Percentiles rank a stretch among this genome's conserved stretches.
phyloP scores from a whole-genome alignment of 768 basidiomycete genomes.

The Hypsizygus marmoreus region DNA sequence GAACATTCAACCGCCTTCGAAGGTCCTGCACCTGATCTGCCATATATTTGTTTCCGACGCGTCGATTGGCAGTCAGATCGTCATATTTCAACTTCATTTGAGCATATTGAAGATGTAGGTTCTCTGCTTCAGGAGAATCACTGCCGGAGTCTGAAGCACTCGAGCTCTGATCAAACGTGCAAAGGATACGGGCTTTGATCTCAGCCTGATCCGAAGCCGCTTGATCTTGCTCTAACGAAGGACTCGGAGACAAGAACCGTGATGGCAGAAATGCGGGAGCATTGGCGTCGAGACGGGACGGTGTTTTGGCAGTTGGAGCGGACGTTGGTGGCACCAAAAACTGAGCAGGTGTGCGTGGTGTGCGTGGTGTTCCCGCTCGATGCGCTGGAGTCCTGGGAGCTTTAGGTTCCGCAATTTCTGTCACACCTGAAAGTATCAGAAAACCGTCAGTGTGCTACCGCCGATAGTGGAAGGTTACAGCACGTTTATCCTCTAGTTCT shows the following conservation, averaged over 20 bases:
- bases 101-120: conserved; percentile 66
- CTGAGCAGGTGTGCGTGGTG: conserved; percentile 36
- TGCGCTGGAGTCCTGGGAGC: conserved; percentile 11
- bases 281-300: conserved; percentile 38
- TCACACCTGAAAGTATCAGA: conserved; percentile 2
- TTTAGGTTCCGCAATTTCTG: conserved; percentile 17
- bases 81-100: conserved; percentile 60
- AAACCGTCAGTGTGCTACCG: no score
- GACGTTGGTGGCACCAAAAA: conserved; percentile 26
- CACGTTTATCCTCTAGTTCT: conserved; percentile 51
- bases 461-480: no score
- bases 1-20: conserved; percentile 43
- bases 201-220: conserved; percentile 13
- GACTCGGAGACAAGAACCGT: conserved; percentile 2
- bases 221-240: conserved; percentile 12
- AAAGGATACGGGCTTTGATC: conserved; percentile 21
- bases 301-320: conserved; percentile 15
- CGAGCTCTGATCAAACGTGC: conserved; percentile 17
- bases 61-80: conserved; percentile 37
- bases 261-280: conserved; percentile 41
- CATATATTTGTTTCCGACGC: conserved; percentile 22
- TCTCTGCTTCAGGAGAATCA: conserved; percentile 41
- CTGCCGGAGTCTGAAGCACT: conserved; percentile 28
- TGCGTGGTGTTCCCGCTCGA: conserved; percentile 26
- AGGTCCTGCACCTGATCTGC: conserved; percentile 38